Evolutionary conservation across 2,329 filamentous ascomycete genomes (phyloP).

Genomic region (Chalara sp.): DNA sequence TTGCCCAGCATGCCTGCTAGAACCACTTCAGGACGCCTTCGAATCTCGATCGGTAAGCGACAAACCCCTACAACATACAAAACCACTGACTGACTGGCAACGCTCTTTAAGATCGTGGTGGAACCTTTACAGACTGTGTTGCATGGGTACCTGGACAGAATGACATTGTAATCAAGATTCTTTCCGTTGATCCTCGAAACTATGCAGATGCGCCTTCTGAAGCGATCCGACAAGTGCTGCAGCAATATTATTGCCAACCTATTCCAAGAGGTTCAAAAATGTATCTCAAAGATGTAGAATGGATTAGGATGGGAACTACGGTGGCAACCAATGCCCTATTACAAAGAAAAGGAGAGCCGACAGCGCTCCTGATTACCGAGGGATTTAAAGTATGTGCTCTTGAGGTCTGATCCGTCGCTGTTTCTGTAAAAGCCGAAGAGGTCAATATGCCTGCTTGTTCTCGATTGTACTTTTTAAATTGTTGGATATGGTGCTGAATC

Average conservation of each 20-base stretch:
- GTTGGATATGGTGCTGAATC: too few species aligned
- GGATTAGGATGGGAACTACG: constrained; percentile 68
- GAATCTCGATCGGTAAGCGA: too few species aligned
- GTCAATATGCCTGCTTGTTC: too few species aligned
- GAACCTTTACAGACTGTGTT: constrained; percentile 58
- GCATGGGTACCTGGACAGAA: constrained; percentile 28
- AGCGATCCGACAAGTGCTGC: constrained; percentile 53
- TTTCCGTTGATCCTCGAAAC: constrained; percentile 64
- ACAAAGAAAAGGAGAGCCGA: constrained; percentile 63
- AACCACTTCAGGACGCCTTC: too few species aligned
- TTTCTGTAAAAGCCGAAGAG: too few species aligned
- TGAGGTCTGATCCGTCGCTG: too few species aligned
- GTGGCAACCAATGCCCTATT: constrained; percentile 69
- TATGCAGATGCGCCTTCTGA: constrained; percentile 62
- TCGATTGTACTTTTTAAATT: too few species aligned
- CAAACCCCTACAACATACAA: too few species aligned
- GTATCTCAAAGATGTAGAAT: constrained; percentile 33
- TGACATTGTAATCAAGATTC: constrained; percentile 64
- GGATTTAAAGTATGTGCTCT: constrained; percentile 46
- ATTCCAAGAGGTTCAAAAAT: constrained; percentile 4
- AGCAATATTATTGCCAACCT: constrained; percentile 48
- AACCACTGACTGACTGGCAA: background rate
- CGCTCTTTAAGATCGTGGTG: constrained; percentile 38
- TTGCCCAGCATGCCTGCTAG: too few species aligned
- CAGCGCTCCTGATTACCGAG: constrained; percentile 63